A percentile compares a stretch with the other conserved stretches of the same genome.
Conservation (phyloP, 2,329 filamentous ascomycete genomes). For the Exophiala sp. region DNA sequence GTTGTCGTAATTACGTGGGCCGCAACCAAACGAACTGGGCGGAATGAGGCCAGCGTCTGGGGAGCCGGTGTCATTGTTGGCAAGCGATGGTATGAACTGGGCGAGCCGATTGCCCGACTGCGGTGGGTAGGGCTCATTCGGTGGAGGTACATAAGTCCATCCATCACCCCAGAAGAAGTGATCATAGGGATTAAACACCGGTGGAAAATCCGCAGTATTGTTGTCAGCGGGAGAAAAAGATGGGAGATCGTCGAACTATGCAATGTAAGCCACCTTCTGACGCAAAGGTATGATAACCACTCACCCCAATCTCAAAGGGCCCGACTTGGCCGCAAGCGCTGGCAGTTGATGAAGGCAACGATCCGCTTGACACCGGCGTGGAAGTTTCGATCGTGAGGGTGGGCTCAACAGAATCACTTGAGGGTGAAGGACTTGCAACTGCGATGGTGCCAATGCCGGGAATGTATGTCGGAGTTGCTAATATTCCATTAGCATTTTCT, state of each 20-base stretch:
- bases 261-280: neutral
- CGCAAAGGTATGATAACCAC: neutral
- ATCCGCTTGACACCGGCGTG: constrained; percentile 2
- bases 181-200: constrained; percentile 46
- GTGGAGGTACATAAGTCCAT: constrained; percentile 45
- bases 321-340: constrained; percentile 22
- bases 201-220: constrained; percentile 33
- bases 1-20: constrained; percentile 38
- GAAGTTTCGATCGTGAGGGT: constrained; percentile 8
- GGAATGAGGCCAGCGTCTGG: constrained; percentile 32
- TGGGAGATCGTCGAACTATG: constrained; percentile 32
- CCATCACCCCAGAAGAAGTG: constrained; percentile 49
- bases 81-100: constrained; percentile 40
- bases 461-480: constrained; percentile 10
- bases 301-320: constrained; percentile 21
- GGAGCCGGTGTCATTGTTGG: constrained; percentile 40
- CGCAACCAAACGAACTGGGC: constrained; percentile 43
- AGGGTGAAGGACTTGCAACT: neutral
- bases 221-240: constrained; percentile 27
- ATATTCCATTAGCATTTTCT: constrained; percentile 1
- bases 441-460: constrained; percentile 15
- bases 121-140: constrained; percentile 41
- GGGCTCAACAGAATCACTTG: neutral
- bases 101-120: constrained; percentile 22
- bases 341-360: constrained; percentile 9